Conservation (phyloP, 176 grass and related monocot genomes). For the Pharus latifolius region DNA sequence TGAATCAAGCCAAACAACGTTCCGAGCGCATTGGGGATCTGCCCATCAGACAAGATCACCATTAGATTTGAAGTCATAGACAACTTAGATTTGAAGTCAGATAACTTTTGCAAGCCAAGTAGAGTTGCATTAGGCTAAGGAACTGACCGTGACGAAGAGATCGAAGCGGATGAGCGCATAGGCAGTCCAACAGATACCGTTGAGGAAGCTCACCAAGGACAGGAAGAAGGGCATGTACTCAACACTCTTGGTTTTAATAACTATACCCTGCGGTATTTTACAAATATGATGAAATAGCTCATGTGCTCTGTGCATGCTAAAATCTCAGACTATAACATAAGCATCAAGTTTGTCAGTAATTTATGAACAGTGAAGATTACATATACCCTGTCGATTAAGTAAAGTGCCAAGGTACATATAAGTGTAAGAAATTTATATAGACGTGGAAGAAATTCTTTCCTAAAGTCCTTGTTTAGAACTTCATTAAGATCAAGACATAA, state of each 20-base stretch:
- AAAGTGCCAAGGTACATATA: too few species aligned
- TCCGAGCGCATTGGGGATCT: slow-evolving; percentile 68
- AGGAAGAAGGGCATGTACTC: slow-evolving; percentile 74
- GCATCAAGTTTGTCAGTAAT: too few species aligned
- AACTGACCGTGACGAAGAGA: slow-evolving; percentile 42
- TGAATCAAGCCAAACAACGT: slow-evolving; percentile 30
- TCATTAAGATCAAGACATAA: not conserved
- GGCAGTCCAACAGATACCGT: slow-evolving; percentile 57
- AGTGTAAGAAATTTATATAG: too few species aligned
- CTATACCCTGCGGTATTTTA: slow-evolving; percentile 40
- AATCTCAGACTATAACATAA: too few species aligned
- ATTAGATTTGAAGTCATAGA: too few species aligned
- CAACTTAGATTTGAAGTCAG: not conserved
- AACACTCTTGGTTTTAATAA: slow-evolving; percentile 58
- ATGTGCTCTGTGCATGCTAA: too few species aligned
- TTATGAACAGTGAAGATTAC: too few species aligned
- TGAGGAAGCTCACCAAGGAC: slow-evolving; percentile 44
- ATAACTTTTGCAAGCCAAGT: not conserved
- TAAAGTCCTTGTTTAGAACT: too few species aligned
- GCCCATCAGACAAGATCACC: not conserved
- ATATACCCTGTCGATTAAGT: too few species aligned
- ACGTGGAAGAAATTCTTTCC: not conserved
- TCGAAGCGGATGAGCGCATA: slow-evolving; percentile 73
- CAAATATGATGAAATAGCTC: too few species aligned
- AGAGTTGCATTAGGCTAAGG: not conserved